Percentiles rank a stretch among this genome's conserved stretches.
phyloP scores from a whole-genome alignment of 164 flowering plant species.

The Liriodendron chinense region DNA sequence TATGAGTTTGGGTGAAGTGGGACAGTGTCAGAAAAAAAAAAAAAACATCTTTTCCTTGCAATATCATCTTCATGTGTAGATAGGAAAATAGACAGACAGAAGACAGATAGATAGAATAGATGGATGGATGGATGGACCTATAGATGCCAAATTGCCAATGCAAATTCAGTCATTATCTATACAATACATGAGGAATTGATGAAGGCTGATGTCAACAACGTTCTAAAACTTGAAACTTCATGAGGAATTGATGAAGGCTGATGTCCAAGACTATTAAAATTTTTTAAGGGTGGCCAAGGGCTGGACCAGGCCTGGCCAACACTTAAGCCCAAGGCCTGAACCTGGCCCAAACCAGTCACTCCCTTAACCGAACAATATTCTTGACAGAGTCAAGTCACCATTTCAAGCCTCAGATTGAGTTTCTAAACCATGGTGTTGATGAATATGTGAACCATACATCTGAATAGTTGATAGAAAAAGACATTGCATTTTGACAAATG shows the following conservation, averaged over 20 bases:
- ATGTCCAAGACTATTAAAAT: no score
- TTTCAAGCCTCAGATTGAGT: background rate
- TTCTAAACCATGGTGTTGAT: background rate
- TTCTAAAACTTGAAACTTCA: background rate
- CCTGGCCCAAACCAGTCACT: no score
- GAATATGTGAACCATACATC: background rate
- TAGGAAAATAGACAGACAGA: background rate
- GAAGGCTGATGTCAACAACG: background rate
- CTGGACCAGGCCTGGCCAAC: no score
- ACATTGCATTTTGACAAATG: background rate
- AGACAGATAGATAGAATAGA: background rate
- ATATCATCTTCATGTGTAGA: background rate
- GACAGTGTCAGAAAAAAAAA: slow-evolving; percentile 2
- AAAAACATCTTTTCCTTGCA: background rate
- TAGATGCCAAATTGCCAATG: background rate
- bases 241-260: background rate
- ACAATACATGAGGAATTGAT: background rate
- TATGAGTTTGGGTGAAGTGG: background rate
- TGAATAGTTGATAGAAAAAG: background rate
- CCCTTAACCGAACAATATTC: no score
- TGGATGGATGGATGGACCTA: background rate
- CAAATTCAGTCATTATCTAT: background rate
- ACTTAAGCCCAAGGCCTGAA: no score
- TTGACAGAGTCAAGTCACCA: background rate
- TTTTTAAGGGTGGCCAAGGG: no score